Conservation (phyloP, 306 rosid genomes). For the Mimosa bimucronata region DNA sequence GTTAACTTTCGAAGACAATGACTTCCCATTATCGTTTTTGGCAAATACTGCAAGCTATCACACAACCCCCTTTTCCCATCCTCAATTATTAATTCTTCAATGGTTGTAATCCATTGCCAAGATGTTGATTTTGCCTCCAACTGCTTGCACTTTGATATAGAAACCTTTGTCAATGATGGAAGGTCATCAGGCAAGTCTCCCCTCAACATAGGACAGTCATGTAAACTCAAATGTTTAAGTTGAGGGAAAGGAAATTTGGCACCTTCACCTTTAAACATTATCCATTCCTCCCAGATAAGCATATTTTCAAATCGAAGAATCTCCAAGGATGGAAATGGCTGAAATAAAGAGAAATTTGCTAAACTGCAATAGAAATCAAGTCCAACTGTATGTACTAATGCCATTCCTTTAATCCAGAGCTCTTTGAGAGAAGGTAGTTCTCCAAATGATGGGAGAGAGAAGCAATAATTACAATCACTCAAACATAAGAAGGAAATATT, state of each 20-base stretch:
- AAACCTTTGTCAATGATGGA: no score
- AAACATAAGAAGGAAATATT: constrained; percentile 2
- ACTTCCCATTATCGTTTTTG: neutral
- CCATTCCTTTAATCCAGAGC: neutral
- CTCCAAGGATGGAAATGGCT: constrained; percentile 9
- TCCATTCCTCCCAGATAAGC: constrained; percentile 3
- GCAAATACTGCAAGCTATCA: constrained; percentile 1
- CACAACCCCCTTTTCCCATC: neutral
- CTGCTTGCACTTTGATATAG: no score
- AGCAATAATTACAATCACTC: constrained; percentile 18
- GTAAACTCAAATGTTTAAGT: neutral
- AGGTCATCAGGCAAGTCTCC: neutral
- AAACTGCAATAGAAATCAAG: neutral
- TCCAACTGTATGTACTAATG: neutral
- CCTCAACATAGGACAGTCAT: neutral
- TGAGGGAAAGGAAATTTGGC: neutral
- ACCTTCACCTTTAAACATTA: constrained; percentile 1
- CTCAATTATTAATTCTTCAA: neutral
- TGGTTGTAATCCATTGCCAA: no score
- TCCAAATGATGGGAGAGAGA: constrained; percentile 19
- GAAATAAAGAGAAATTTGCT: constrained; percentile 11
- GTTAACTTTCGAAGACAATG: neutral
- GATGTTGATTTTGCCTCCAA: no score
- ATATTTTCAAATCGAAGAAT: neutral
- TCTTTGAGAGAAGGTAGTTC: constrained; percentile 22